Percentiles rank a stretch among this genome's conserved stretches.
These are phyloP conservation scores for Colletotrichum gloeosporioides DNA, from an alignment of 2,329 filamentous ascomycete species.

Conservation along the genomic window DNA sequence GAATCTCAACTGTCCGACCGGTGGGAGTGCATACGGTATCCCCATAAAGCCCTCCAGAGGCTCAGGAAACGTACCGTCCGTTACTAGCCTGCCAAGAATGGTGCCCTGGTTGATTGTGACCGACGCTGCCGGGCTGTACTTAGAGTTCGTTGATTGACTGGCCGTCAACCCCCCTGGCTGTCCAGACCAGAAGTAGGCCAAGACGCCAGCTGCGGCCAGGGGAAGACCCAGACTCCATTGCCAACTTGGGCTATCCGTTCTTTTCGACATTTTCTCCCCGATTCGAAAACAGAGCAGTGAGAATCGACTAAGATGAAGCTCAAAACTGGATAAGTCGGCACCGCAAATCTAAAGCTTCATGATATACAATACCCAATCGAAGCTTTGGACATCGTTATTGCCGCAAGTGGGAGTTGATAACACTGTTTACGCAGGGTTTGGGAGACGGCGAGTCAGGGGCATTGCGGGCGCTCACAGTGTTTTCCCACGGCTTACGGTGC, in stretches of 20 bases:
- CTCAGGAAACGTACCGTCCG: constrained; percentile 32
- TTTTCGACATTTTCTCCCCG: not conserved
- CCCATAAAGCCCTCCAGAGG: constrained; percentile 48
- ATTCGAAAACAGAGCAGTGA: not conserved
- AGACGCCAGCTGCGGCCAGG: not conserved
- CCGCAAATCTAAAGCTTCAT: not conserved
- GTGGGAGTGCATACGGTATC: constrained; percentile 52
- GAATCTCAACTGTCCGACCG: constrained; percentile 47
- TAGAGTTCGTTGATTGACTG: not conserved
- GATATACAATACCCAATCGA: not conserved
- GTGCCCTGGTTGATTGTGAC: constrained; percentile 35
- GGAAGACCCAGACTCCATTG: not conserved
- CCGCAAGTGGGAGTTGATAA: not conserved
- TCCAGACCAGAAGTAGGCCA: not conserved
- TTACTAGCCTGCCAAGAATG: constrained; percentile 34
- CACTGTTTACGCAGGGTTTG: not conserved
- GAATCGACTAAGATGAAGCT: not conserved
- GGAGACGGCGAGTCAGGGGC: not conserved
- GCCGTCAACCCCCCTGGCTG: not conserved
- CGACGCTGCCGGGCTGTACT: constrained; percentile 3
- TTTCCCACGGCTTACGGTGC: not conserved
- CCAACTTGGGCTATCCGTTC: not conserved
- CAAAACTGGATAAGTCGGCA: not conserved
- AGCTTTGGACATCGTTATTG: not conserved
- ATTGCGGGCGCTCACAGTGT: not conserved